Evolutionary conservation across 1,284 basidiomycete species (phyloP), one percentile per base, ranked within the genome.

Genomic region (Puccinia coronata): DNA sequence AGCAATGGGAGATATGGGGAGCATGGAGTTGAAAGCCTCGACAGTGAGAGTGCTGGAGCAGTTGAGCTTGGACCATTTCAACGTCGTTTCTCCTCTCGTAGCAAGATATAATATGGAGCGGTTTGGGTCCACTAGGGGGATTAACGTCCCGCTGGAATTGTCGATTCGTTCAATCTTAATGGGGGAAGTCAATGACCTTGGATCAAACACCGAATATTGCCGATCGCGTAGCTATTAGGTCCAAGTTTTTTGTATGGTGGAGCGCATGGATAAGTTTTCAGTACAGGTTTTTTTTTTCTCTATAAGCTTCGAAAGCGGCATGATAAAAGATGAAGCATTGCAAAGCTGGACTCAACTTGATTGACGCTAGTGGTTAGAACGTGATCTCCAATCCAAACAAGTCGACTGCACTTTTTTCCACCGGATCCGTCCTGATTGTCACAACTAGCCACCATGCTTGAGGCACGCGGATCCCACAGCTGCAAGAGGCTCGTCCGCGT

Each of bases 351-450:
- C 41, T 31, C 63, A 53, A 84, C 83, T 59, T 86, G 86, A 9
- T 86, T 86, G 77, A 87, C 87, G 1, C 87, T 86, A 0, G 87
- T 87, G 20, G 87, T 82, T 83, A 88, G 86, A 65, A 88, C 82
- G 36, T 87, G 85, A 16, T 84, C 81, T 11, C 84, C 85, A 8
- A 86, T 83, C 81, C 84, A 86, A 11, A 80, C 82, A 12, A 86
- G 65, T 34, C 84, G 80, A 5, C 85, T 83, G 1, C 87, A 86
- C 82, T 87, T 87, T 39, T 87, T 84, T 18, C 85, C 76, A 51
- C 63, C 80, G 0, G 83, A 80, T 6, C 84, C 79, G 23, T 70
- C 67, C 1, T 83, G 80, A 2, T 82, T 47, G 28, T 25, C 23
- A 39, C 18, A 51, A 14, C 20, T 51, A 47, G 25, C 59, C 11